Base-by-base conservation (phyloP, 768 basidiomycete genomes). In the Boletus reticuloceps region DNA sequence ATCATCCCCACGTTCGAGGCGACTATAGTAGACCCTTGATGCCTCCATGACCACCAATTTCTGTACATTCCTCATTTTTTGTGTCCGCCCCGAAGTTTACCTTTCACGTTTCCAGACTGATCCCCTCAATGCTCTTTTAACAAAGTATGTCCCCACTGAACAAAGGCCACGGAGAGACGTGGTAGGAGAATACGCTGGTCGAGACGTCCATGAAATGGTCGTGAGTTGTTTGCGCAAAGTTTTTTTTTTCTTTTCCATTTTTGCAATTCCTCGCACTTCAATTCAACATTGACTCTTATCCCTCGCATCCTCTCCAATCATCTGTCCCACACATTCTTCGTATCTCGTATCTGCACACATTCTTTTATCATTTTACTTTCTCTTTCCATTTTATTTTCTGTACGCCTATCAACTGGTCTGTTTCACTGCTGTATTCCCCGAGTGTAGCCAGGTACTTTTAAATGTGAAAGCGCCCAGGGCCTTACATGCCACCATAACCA, bases 111-210 rank as follows among this genome's bases (percentile, higher is more conserved):
- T 52, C 22, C 45, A 94, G 91, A 91, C 88, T 54, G 91, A 93
- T 74, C 88, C 90, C 44, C 79, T 93, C 74, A 84, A 82, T 76
- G 85, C 83, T 41, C 81, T 92, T 47, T 76, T 94, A 69, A 86
- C 82, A 64, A 93, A 92, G 83, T 89, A 91, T 75, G 86, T 92
- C 64, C 83, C 87, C 44, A 83, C 85, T 69, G 88, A 91, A 69
- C 81, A 78, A 68, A 79, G 91, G 16, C 91, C 91, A 20, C 71
- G 72, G 48, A 81, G 91, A 72, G 91, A 92, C 67, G 62, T 87
- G 38, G 80, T 77, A 29, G 91, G 90, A 63, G 86, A 89, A 44
- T 92, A 88, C 82, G 77, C 82, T 52, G 77, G 79, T 41, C 79
- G 72, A 58, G 89, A 93, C 67, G 82, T 89, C 57, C 86, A 91